These are phyloP conservation scores for Globisporangium canariense DNA, from an alignment of 352 stramenopile species.

Conservation along the genomic window DNA sequence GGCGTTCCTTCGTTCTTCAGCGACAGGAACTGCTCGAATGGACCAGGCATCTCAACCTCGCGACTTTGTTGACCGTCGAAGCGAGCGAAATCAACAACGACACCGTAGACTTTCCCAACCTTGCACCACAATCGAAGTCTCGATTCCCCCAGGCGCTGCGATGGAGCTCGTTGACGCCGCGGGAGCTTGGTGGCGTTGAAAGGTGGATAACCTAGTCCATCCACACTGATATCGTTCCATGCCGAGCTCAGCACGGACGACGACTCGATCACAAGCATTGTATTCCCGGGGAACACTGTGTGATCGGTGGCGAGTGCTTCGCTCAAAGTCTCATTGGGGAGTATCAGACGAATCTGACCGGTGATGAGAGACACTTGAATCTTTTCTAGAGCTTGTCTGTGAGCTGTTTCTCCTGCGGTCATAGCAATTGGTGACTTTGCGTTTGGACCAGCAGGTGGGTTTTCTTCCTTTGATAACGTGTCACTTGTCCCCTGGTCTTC, in stretches of 20 bases:
- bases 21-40: slow-evolving; percentile 35
- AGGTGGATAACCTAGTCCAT: slow-evolving; percentile 70
- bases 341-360: slow-evolving; percentile 48
- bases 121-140: slow-evolving; percentile 39
- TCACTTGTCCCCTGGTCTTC: not conserved
- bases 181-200: slow-evolving; percentile 72
- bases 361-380: slow-evolving; percentile 47
- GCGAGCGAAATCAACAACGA: slow-evolving; percentile 27
- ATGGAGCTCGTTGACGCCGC: slow-evolving; percentile 37
- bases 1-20: slow-evolving; percentile 12
- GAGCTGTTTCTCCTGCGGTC: not conserved
- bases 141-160: slow-evolving; percentile 43
- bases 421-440: not conserved
- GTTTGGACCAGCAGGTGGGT: not conserved
- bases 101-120: slow-evolving; percentile 46
- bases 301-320: slow-evolving; percentile 20
- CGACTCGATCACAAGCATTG: slow-evolving; percentile 50
- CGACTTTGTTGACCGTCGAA: not conserved
- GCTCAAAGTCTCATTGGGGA: slow-evolving; percentile 40
- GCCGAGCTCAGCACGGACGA: slow-evolving; percentile 35
- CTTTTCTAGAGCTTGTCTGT: slow-evolving; percentile 4
- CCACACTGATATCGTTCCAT: slow-evolving; percentile 55
- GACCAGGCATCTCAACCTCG: slow-evolving; percentile 13
- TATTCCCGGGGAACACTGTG: slow-evolving; percentile 19
- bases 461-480: not conserved